Conservation (phyloP, 2,329 filamentous ascomycete genomes). For the Ophioceras dolichostomum region DNA sequence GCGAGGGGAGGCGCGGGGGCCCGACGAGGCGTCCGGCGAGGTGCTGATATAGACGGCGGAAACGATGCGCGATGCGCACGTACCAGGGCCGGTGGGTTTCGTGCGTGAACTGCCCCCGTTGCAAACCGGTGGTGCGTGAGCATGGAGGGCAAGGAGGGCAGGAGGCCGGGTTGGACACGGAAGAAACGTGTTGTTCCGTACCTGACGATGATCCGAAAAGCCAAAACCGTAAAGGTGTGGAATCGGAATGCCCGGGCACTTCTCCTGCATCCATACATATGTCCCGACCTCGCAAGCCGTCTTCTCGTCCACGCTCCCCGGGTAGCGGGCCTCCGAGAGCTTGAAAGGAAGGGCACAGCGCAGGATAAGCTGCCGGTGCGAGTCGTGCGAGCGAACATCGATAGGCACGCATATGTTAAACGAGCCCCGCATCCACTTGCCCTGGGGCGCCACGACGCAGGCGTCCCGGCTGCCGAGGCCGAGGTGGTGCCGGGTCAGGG, state of each 20-base stretch:
- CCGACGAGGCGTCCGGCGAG: not conserved
- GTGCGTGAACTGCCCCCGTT: conserved; percentile 6
- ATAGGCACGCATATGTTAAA: conserved; percentile 23
- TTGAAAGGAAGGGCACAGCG: conserved; percentile 16
- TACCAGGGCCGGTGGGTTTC: not conserved
- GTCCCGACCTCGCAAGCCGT: conserved; percentile 22
- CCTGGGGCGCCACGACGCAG: conserved; percentile 1
- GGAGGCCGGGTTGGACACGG: not conserved
- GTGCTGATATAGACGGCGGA: conserved; percentile 1
- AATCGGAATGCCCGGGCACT: conserved; percentile 23
- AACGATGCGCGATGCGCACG: not conserved
- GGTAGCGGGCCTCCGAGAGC: conserved; percentile 18
- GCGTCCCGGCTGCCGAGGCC: not conserved
- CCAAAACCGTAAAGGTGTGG: conserved; percentile 10
- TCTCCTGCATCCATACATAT: conserved; percentile 22
- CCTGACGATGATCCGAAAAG: not conserved
- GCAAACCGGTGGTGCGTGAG: not conserved
- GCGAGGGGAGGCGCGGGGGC: not conserved
- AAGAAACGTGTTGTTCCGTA: not conserved
- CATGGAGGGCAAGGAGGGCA: not conserved
- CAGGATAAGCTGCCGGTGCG: conserved; percentile 24
- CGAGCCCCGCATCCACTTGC: conserved; percentile 18
- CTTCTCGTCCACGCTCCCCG: conserved; percentile 25
- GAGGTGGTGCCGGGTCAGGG: conserved; percentile 1
- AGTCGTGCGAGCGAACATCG: conserved; percentile 3